Percentiles rank a stretch among this genome's conserved stretches.
phyloP scores from a whole-genome alignment of 2,329 filamentous ascomycete genomes.

The Curvularia hawaiiensis region DNA sequence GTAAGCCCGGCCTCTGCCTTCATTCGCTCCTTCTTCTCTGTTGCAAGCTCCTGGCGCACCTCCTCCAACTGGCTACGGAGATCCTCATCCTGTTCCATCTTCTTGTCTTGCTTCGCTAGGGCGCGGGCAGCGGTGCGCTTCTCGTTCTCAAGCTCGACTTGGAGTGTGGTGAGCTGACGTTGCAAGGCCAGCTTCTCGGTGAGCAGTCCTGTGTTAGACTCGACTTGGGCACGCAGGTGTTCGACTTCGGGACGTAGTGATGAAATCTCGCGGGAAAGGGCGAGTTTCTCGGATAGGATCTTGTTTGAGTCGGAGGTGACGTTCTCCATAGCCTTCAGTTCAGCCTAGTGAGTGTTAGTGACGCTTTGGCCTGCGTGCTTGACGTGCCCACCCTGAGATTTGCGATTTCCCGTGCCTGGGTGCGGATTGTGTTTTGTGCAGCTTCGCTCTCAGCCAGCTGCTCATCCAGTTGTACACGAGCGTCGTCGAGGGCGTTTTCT shows the following conservation, averaged over 20 bases:
- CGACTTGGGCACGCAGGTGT: constrained; percentile 63
- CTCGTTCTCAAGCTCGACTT: constrained; percentile 83
- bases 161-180: constrained; percentile 74
- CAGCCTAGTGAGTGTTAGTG: constrained; percentile 58
- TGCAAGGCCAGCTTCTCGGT: constrained; percentile 81
- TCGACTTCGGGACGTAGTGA: constrained; percentile 66
- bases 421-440: constrained; percentile 57
- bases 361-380: constrained; percentile 42
- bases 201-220: constrained; percentile 69
- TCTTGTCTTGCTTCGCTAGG: constrained; percentile 54
- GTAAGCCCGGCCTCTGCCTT: constrained; percentile 47
- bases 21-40: constrained; percentile 53
- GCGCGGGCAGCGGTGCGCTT: constrained; percentile 70
- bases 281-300: constrained; percentile 68
- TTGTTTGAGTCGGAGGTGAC: constrained; percentile 73
- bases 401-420: constrained; percentile 60
- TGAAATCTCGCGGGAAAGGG: constrained; percentile 64
- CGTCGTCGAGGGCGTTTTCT: constrained; percentile 56
- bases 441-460: constrained; percentile 52
- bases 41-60: constrained; percentile 53
- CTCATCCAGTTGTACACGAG: constrained; percentile 54
- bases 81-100: constrained; percentile 56
- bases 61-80: constrained; percentile 52
- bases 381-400: constrained; percentile 61
- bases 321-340: constrained; percentile 71